Evolutionary conservation across 2,329 filamentous ascomycete genomes (phyloP), one percentile per base, ranked within the genome.

Genomic region (Colletotrichum filicis): DNA sequence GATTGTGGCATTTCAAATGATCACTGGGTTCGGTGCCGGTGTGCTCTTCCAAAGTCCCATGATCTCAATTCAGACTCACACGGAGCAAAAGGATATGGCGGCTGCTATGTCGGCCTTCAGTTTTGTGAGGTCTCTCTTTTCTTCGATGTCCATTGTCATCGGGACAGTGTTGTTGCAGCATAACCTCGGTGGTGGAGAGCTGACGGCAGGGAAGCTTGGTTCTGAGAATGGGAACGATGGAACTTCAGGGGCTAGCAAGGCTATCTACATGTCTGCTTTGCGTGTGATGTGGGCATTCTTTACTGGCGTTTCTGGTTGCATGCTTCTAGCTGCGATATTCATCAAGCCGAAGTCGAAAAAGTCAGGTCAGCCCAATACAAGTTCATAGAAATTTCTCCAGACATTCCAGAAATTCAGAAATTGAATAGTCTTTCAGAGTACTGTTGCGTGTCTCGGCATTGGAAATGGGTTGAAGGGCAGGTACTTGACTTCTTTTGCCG

Each of bases 121-220:
- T 8, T 89, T 89, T 75, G 82, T 87, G 4, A 85, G 90, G 14
- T 90, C 89, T 68, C 81, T 92, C 5, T 88, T 87, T 4, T 90
- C 87, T 0, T 84, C 87, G 6, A 84, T 87, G n/a, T 87, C 85
- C 1, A 84, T 91, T 61, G 89, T 91, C 1, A 83, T 92, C 49
- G 91, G 90, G 14, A 86, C 88, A 4, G 49, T 65, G 5, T 16
- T 56, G 14, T 11, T 65, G 46, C 88, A 91, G 79, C 42, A 30
- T 19, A 68, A 66, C 16, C 24, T 67, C 1, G 37, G 61, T 11
- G 30, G 42, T 0, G 63, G 68, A 11, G 30, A 64, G n/a, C 24
- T 72, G 59, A 74, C 64, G 3, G 22, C 52, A 2, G 56, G 32
- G 7, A 30, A 32, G 11, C 26, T 68, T 26, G 59, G 64, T n/a